Evolutionary conservation across 164 flowering plant genomes (phyloP).

Genomic region (Magnolia officinalis): DNA sequence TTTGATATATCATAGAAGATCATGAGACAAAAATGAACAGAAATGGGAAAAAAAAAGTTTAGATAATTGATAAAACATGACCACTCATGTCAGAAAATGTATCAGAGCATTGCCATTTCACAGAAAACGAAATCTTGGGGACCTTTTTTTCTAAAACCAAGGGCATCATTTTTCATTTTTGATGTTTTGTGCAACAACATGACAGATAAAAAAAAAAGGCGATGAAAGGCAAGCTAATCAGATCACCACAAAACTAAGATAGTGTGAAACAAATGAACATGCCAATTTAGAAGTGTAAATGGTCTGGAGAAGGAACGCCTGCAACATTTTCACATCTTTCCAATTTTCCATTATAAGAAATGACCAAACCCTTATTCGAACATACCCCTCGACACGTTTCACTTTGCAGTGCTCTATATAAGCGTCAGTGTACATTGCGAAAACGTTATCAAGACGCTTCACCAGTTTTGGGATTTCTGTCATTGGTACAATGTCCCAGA

Average conservation of each 20-base stretch:
- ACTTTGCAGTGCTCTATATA: constrained; percentile 50
- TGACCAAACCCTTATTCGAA: neutral
- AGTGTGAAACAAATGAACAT: neutral
- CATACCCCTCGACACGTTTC: constrained; percentile 61
- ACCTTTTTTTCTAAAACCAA: too few relatives aligned
- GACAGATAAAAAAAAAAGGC: neutral
- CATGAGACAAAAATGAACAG: too few relatives aligned
- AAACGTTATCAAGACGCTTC: constrained; percentile 21
- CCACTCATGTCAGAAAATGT: too few relatives aligned
- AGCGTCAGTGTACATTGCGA: constrained; percentile 19
- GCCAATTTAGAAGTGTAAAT: neutral
- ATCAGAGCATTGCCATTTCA: too few relatives aligned
- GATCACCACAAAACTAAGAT: neutral
- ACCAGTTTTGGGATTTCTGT: constrained; percentile 49
- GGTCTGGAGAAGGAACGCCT: neutral
- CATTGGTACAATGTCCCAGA: constrained; percentile 67
- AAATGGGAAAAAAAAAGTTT: too few relatives aligned
- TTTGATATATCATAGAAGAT: too few relatives aligned
- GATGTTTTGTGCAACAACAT: too few relatives aligned
- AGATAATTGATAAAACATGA: too few relatives aligned
- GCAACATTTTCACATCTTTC: neutral
- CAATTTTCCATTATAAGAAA: too few relatives aligned
- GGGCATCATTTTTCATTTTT: too few relatives aligned
- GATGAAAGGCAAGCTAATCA: neutral
- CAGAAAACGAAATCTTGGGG: too few relatives aligned